A percentile compares a stretch with the other conserved stretches of the same genome.
These are phyloP conservation scores for Miscanthus lutarioriparius DNA, from an alignment of 176 grass and related monocot species.

Conservation along the genomic window DNA sequence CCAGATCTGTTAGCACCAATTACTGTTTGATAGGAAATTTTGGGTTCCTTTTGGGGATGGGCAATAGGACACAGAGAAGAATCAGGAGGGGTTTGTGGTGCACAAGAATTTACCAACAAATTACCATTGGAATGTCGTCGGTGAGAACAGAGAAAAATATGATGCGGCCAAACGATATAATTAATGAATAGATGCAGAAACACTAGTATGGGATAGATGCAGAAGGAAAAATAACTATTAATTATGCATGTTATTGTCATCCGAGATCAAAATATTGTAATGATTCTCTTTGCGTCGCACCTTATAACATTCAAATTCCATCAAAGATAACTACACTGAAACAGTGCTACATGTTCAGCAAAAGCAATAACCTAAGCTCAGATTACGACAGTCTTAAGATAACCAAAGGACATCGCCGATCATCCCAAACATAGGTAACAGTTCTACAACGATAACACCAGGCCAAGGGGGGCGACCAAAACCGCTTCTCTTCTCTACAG, in stretches of 20 bases:
- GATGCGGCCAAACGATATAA: too few species aligned
- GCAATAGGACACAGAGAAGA: too few species aligned
- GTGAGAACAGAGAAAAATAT: too few species aligned
- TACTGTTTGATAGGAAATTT: too few species aligned
- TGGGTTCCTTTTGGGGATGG: too few species aligned
- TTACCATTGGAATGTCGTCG: too few species aligned
- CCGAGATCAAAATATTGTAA: background rate
- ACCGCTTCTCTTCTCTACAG: background rate
- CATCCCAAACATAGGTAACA: constrained; percentile 15
- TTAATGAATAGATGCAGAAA: background rate
- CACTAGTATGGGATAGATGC: background rate
- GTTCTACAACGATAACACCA: constrained; percentile 21
- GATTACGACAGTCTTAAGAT: constrained; percentile 12
- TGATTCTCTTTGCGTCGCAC: background rate
- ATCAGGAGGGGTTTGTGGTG: too few species aligned
- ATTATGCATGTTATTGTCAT: background rate
- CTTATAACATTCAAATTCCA: background rate
- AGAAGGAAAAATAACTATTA: background rate
- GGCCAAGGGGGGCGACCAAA: background rate
- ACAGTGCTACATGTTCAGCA: background rate
- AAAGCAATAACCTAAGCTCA: constrained; percentile 28
- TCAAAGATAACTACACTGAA: background rate
- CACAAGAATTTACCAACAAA: too few species aligned
- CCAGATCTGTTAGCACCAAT: too few species aligned
- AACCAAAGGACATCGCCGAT: constrained; percentile 11